Evolutionary conservation across 2,329 filamentous ascomycete species (phyloP).

Genomic region (Paraconiothyrium brasiliense): DNA sequence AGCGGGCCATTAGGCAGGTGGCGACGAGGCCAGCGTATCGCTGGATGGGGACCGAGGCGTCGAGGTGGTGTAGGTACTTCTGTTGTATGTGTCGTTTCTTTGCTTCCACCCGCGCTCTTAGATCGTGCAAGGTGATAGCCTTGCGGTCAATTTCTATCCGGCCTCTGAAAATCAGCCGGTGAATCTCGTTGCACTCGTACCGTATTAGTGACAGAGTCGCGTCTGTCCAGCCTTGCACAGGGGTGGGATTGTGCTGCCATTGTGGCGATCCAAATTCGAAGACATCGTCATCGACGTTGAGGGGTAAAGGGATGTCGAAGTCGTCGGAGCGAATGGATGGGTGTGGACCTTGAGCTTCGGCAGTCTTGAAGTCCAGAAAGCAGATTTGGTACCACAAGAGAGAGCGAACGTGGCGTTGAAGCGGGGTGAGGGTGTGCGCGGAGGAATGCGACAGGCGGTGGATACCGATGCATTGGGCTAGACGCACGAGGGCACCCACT

Average conservation of each 20-base stretch:
- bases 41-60: constrained; percentile 45
- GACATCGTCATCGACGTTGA: constrained; percentile 51
- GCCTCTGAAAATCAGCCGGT: constrained; percentile 49
- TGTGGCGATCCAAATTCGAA: constrained; percentile 47
- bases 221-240: constrained; percentile 46
- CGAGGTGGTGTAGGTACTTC: constrained; percentile 47
- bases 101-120: constrained; percentile 46
- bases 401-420: constrained; percentile 48
- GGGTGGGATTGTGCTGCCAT: constrained; percentile 47
- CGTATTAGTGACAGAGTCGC: constrained; percentile 47
- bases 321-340: constrained; percentile 49
- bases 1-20: constrained; percentile 49
- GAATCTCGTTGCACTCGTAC: constrained; percentile 51
- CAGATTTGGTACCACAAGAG: constrained; percentile 52
- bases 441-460: constrained; percentile 47
- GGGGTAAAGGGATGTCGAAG: constrained; percentile 48
- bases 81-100: constrained; percentile 46
- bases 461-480: constrained; percentile 51
- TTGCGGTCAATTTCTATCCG: constrained; percentile 51
- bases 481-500: constrained; percentile 49
- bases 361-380: constrained; percentile 51
- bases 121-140: constrained; percentile 47
- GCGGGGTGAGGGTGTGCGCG: constrained; percentile 44
- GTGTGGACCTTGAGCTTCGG: constrained; percentile 50
- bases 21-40: constrained; percentile 50